Evolutionary conservation across 2,329 filamentous ascomycete species (phyloP), one percentile per base, ranked within the genome.

Genomic region (Monosporascus sp.): DNA sequence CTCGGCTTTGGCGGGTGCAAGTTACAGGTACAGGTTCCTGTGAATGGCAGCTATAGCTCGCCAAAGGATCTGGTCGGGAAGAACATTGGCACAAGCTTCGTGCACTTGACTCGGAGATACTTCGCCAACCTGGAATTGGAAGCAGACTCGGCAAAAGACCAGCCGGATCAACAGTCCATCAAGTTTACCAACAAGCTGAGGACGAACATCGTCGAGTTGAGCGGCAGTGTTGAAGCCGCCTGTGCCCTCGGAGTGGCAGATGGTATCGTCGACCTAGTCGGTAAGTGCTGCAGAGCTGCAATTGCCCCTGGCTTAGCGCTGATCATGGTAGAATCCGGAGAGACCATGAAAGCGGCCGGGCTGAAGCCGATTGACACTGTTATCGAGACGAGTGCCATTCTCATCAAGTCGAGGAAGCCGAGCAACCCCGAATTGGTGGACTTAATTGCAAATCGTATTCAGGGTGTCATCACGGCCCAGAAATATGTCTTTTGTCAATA

Each of bases 311-410:
- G 41, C 44, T 4, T 39, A 34, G 41, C 7, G 20, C 49, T 44
- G 36, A 62, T 47, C 5, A 31, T 9, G 20, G 2, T 62, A 94
- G 93, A 99, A 78, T 97, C 94, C 20, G 94, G 94, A 52, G 93
- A 97, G 73, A 99, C 94, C 0, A 99, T 99, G 94, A 88, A 89
- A 66, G 94, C 93, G 20, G 93, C 93, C 44, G 94, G 94, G 24
- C 81, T 99, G 49, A 92, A 91, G 74, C 87, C 93, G 52, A 97
- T 97, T 63, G 91, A 94, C 63, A 99, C 94, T 2, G 91, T 99
- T 25, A 81, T 97, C 49, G 85, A 90, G 53, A 92, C 88, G 51
- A 89, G 87, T 18, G 92, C 94, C 34, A 87, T 97, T 47, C 81
- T 99, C 54, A 92, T 99, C 77, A 93, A 93, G 76, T 96, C 91